Evolutionary conservation across 352 stramenopile genomes (phyloP).

Genomic region (Pythium utonaiense): DNA sequence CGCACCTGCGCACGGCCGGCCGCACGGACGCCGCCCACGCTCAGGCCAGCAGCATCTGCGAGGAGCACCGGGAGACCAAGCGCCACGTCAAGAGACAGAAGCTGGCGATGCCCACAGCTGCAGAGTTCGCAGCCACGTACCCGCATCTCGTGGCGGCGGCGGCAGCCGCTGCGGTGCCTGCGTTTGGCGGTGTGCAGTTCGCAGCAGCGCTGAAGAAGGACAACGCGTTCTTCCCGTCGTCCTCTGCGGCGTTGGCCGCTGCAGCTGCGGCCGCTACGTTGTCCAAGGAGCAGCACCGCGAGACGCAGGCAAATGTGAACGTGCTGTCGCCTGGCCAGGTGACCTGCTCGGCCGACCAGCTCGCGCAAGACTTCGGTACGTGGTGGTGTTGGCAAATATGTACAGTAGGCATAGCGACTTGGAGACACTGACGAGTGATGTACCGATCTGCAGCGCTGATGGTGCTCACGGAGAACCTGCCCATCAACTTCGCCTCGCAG

Average conservation of each 20-base stretch:
- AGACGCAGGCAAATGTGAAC: not conserved
- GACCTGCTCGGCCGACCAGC: conserved; percentile 51
- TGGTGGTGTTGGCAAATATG: not conserved
- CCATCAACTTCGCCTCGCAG: conserved; percentile 50
- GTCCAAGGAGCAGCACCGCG: conserved; percentile 47
- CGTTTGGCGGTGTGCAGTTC: conserved; percentile 20
- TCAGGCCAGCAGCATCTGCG: conserved; percentile 68
- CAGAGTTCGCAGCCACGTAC: conserved; percentile 50
- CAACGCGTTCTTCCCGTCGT: conserved; percentile 14
- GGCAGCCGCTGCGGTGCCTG: conserved; percentile 34
- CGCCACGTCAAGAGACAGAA: conserved; percentile 77
- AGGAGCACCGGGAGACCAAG: conserved; percentile 80
- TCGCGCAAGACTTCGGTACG: conserved; percentile 62
- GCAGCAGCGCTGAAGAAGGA: conserved; percentile 27
- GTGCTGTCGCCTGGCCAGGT: conserved; percentile 20
- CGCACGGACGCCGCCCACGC: conserved; percentile 67
- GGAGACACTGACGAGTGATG: not conserved
- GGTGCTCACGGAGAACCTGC: conserved; percentile 71
- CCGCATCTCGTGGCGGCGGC: conserved; percentile 41
- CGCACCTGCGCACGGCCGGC: conserved; percentile 68
- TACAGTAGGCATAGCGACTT: too few species aligned
- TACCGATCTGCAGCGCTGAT: conserved; percentile 39
- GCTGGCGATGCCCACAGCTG: conserved; percentile 40
- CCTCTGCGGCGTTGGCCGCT: conserved; percentile 27
- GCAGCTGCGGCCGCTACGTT: conserved; percentile 42